These are phyloP conservation scores for Coemansia sp. DNA, from an alignment of 192 early-diverging fungal genomes.

Conservation along the genomic window DNA sequence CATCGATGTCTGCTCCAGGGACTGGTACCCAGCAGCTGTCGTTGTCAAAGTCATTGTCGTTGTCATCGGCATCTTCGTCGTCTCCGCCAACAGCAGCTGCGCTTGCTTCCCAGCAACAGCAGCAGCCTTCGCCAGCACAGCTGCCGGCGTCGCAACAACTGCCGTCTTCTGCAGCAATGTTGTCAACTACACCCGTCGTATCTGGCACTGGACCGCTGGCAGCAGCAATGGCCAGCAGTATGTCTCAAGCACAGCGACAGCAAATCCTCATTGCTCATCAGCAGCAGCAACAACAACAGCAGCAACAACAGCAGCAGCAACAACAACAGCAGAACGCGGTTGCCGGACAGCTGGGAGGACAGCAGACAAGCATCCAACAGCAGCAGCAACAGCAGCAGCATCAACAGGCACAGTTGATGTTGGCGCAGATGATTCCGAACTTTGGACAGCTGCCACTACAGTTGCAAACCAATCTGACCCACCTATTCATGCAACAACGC, in stretches of 20 bases:
- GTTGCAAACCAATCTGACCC: slow-evolving; percentile 12
- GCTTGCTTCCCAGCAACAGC: slow-evolving; percentile 2
- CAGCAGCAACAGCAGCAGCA: slow-evolving; percentile 33
- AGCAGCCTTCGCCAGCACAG: not conserved
- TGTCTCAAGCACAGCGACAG: slow-evolving; percentile 39
- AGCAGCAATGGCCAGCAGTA: slow-evolving; percentile 24
- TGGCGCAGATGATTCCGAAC: slow-evolving; percentile 24
- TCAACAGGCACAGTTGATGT: slow-evolving; percentile 31
- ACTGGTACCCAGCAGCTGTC: not conserved
- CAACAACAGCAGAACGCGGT: not conserved
- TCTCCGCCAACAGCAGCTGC: slow-evolving; percentile 9
- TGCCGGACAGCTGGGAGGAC: not conserved
- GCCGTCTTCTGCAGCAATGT: slow-evolving; percentile 1
- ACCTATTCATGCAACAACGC: slow-evolving; percentile 18
- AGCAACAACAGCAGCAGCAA: slow-evolving; percentile 26
- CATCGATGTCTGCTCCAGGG: not conserved
- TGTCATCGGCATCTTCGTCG: not conserved
- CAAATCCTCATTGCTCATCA: slow-evolving; percentile 15
- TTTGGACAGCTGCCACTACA: slow-evolving; percentile 23
- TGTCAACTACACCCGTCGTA: not conserved
- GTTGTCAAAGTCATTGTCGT: not conserved
- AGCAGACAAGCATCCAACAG: not conserved
- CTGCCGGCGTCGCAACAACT: not conserved
- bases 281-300: slow-evolving; percentile 13
- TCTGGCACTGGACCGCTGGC: not conserved